A percentile compares a stretch with the other conserved stretches of the same genome.
Conservation (phyloP, 306 rosid genomes). For the Prunus armeniaca region DNA sequence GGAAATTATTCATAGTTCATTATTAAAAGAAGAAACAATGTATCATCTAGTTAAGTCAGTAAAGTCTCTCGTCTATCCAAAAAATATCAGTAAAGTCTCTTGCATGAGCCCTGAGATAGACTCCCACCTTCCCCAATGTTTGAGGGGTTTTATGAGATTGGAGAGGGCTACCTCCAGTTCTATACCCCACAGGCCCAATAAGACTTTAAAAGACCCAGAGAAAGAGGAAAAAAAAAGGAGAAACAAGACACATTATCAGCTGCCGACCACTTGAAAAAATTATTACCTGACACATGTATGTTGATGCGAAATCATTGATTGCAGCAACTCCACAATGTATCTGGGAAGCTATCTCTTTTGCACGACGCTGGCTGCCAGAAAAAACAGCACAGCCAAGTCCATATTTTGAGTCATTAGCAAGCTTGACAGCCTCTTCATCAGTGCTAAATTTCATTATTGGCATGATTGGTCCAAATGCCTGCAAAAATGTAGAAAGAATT, state of each 20-base stretch:
- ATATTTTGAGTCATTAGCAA: constrained; percentile 82
- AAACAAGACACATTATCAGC: neutral
- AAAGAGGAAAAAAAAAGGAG: neutral
- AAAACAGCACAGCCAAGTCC: constrained; percentile 97
- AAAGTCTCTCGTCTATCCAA: no score
- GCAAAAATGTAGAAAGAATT: constrained; percentile 22
- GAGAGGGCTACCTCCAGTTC: neutral
- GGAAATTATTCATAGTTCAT: neutral
- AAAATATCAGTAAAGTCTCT: neutral
- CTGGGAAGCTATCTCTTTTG: constrained; percentile 75
- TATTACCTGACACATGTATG: constrained; percentile 85
- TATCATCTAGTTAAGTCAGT: neutral
- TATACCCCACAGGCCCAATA: neutral
- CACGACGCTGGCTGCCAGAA: constrained; percentile 75
- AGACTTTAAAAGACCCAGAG: neutral
- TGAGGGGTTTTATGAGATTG: neutral
- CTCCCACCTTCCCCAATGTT: neutral
- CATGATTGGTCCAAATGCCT: constrained; percentile 95
- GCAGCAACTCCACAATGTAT: constrained; percentile 79
- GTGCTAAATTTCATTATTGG: constrained; percentile 86
- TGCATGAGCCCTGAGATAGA: neutral
- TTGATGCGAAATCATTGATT: constrained; percentile 74
- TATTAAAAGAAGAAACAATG: neutral
- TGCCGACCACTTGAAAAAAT: neutral
- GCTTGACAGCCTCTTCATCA: constrained; percentile 74